A percentile compares a stretch with the other conserved stretches of the same genome.
These are phyloP conservation scores for Pleurotus djamor DNA, from an alignment of 768 basidiomycete species.

Conservation along the genomic window DNA sequence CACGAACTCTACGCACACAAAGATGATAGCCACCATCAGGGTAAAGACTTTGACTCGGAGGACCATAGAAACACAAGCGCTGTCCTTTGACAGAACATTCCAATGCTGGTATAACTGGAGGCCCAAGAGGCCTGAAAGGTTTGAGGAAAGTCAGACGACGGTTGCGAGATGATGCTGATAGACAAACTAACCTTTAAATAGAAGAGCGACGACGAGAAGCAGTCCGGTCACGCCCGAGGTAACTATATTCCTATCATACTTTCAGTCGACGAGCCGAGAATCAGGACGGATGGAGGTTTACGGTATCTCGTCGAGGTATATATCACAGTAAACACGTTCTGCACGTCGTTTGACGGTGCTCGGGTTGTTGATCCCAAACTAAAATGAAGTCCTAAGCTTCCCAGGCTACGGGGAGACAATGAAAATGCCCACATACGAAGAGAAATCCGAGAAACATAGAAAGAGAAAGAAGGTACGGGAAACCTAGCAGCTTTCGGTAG, in stretches of 20 bases:
- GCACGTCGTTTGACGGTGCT: background rate
- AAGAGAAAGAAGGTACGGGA: background rate
- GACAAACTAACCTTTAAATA: background rate
- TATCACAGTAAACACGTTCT: background rate
- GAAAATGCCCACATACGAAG: background rate
- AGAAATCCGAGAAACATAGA: background rate
- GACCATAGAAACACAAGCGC: background rate
- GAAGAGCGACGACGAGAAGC: background rate
- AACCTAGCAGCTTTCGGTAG: background rate
- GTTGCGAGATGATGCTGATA: background rate
- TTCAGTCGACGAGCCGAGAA: background rate
- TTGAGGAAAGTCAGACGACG: constrained; percentile 5
- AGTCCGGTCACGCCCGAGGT: background rate
- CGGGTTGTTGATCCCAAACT: background rate
- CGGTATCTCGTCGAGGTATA: background rate
- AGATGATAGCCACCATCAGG: background rate
- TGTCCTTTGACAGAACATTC: background rate
- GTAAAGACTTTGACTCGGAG: background rate
- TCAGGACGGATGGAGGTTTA: background rate
- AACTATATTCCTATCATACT: background rate
- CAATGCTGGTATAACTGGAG: constrained; percentile 3
- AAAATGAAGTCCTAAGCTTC: too few relatives aligned
- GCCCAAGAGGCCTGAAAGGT: constrained; percentile 7
- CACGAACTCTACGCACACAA: background rate
- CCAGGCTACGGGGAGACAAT: too few relatives aligned